Percentiles rank a stretch among this genome's conserved stretches.
phyloP scores from a whole-genome alignment of 2,329 filamentous ascomycete genomes.

The Stylonectria norvegica region DNA sequence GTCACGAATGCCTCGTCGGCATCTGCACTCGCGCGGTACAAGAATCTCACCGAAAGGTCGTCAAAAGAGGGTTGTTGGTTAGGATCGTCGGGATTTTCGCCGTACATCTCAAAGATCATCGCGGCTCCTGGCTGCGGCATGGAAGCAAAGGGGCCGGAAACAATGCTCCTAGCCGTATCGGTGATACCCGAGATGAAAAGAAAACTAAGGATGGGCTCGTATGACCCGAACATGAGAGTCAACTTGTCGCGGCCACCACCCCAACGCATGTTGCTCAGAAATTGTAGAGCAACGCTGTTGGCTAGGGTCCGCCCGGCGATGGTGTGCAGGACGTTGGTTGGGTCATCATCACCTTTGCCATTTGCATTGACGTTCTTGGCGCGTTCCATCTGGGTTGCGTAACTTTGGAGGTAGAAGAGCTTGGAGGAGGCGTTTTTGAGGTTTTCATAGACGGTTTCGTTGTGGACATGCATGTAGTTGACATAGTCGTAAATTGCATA shows the following conservation, averaged over 20 bases:
- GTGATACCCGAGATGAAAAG: slow-evolving; percentile 52
- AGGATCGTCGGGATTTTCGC: slow-evolving; percentile 21
- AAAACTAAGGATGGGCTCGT: slow-evolving; percentile 54
- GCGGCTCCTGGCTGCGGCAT: slow-evolving; percentile 67
- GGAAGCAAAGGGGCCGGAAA: slow-evolving; percentile 29
- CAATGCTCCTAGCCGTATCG: too few species aligned
- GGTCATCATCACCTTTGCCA: slow-evolving; percentile 37
- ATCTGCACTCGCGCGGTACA: slow-evolving; percentile 50
- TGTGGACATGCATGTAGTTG: slow-evolving; percentile 51
- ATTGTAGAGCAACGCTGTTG: slow-evolving; percentile 39
- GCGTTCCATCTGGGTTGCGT: slow-evolving; percentile 68
- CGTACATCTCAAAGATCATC: slow-evolving; percentile 68
- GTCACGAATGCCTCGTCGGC: slow-evolving; percentile 31
- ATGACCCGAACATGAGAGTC: slow-evolving; percentile 51
- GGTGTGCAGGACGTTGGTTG: slow-evolving; percentile 38
- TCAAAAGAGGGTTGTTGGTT: slow-evolving; percentile 27
- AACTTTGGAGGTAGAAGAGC: slow-evolving; percentile 49
- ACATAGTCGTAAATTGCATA: slow-evolving; percentile 55
- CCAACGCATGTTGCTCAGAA: slow-evolving; percentile 41
- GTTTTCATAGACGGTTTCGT: slow-evolving; percentile 38
- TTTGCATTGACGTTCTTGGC: slow-evolving; percentile 52
- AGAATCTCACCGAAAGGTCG: slow-evolving; percentile 53
- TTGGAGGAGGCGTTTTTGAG: slow-evolving; percentile 35
- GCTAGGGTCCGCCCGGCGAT: slow-evolving; percentile 54
- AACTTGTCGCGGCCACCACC: slow-evolving; percentile 44